A percentile compares a stretch with the other conserved stretches of the same genome.
These are phyloP conservation scores for Solanum virginianum DNA, from an alignment of 257 asterid genomes.

Conservation along the genomic window DNA sequence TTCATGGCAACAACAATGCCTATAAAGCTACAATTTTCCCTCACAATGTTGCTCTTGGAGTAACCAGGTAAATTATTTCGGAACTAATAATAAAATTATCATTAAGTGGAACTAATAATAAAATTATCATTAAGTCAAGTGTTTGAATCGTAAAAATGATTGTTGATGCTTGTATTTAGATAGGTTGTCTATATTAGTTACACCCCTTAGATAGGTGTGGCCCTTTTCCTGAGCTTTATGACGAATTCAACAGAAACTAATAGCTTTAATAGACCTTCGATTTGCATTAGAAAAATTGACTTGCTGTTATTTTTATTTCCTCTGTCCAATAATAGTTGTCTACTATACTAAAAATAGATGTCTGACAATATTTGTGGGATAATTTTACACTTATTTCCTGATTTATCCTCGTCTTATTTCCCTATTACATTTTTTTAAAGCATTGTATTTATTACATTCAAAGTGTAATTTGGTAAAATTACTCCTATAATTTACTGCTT, in stretches of 20 bases:
- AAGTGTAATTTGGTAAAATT: too few species aligned
- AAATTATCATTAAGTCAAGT: neutral
- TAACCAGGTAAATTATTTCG: neutral
- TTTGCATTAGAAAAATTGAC: too few species aligned
- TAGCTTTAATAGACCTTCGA: neutral
- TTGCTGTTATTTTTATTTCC: too few species aligned
- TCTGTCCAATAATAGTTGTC: too few species aligned
- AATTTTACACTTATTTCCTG: too few species aligned
- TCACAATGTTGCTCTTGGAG: slow-evolving; percentile 16
- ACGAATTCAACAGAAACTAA: neutral
- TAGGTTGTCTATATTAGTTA: neutral
- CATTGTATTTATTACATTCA: too few species aligned
- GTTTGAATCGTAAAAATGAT: neutral
- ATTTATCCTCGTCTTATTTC: too few species aligned
- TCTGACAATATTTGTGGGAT: too few species aligned
- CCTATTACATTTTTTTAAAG: too few species aligned
- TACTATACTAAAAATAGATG: too few species aligned
- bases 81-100: neutral
- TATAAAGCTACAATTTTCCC: slow-evolving; percentile 13
- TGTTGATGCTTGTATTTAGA: neutral
- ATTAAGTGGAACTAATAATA: neutral
- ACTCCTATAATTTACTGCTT: too few species aligned
- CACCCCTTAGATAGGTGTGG: neutral
- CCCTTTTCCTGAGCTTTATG: too few species aligned
- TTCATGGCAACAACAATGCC: slow-evolving; percentile 10